Evolutionary conservation across 805 yeast species (phyloP).

Genomic region (Lipomyces mesembrius): DNA sequence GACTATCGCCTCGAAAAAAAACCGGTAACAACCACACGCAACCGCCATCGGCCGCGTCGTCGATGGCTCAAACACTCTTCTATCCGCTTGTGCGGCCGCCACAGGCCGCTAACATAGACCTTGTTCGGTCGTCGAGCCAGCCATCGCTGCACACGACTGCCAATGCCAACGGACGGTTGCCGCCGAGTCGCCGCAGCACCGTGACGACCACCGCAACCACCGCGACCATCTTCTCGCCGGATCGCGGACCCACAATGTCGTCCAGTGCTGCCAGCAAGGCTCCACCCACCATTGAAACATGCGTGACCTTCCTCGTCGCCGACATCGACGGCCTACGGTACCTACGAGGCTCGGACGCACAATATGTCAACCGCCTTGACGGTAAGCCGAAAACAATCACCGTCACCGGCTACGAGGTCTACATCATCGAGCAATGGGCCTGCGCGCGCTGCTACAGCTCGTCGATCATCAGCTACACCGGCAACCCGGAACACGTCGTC

Average conservation of each 20-base stretch:
- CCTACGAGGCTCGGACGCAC: conserved; percentile 6
- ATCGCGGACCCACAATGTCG: not conserved
- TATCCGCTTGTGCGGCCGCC: not conserved
- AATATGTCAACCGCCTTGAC: conserved; percentile 2
- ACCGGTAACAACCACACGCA: not conserved
- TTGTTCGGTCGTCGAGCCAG: not conserved
- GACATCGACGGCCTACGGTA: conserved; percentile 8
- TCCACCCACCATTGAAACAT: not conserved
- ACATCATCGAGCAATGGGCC: conserved; percentile 95
- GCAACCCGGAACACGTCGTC: conserved; percentile 69
- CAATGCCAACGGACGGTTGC: not conserved
- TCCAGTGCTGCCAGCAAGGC: not conserved
- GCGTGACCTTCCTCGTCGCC: conserved; percentile 15
- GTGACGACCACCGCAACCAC: not conserved
- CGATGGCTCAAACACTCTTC: conserved; percentile 1
- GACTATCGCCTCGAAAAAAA: not conserved
- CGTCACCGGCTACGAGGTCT: conserved; percentile 80
- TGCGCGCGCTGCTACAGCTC: conserved; percentile 65
- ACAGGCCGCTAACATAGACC: not conserved
- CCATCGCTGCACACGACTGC: not conserved
- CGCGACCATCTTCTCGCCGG: not conserved
- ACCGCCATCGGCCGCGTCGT: conserved; percentile 1
- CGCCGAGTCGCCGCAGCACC: not conserved
- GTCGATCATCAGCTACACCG: conserved; percentile 82
- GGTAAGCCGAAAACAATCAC: conserved; percentile 14